Evolutionary conservation across 1,284 basidiomycete genomes (phyloP), one percentile per base, ranked within the genome.

Genomic region (Naganishia liquefaciens): DNA sequence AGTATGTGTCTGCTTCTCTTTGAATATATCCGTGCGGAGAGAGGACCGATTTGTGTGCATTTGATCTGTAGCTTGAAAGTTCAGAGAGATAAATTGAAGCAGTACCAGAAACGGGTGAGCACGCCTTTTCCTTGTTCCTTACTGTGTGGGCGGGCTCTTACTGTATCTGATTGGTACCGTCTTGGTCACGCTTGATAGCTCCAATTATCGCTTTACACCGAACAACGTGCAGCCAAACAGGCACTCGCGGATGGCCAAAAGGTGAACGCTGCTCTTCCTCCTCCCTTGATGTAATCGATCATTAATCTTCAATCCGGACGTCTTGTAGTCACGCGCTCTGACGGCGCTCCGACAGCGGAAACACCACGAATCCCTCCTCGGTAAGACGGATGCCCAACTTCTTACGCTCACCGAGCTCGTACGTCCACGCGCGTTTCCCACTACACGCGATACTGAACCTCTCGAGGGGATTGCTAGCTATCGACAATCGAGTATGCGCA

Each of bases 401-500:
- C 89, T 90, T 79, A 92, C 87, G 58, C 78, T 99, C 58, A 93
- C 98, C 78, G 88, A 93, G 70, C 82, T 99, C 51, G 95, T 94
- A 69, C 70, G 88, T 80, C 17, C n/a, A 10, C 49, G 27, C 11
- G 27, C 17, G 43, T 44, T 46, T 17, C 19, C 2, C 17, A 25
- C n/a, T 23, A 1, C 9, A 13, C 23, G 1, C 39, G 19, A 19
- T 3, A 39, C 30, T 51, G 19, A 7, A 61, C 23, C 51, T 44
- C 47, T 46, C 11, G 54, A 54, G 25, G 28, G 37, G 27, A 21
- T n/a, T 43, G n/a, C 6, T 74, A 96, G 93, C 92, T 96, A 5
- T 90, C 90, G 9, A 91, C 89, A 0, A 97, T 99, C 74, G 95
- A 99, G 77, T 98, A 96, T 81, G 92, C 95, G 0, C 84, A 95